Conservation (phyloP, 768 basidiomycete genomes). For the Coprinopsis cinerea region DNA sequence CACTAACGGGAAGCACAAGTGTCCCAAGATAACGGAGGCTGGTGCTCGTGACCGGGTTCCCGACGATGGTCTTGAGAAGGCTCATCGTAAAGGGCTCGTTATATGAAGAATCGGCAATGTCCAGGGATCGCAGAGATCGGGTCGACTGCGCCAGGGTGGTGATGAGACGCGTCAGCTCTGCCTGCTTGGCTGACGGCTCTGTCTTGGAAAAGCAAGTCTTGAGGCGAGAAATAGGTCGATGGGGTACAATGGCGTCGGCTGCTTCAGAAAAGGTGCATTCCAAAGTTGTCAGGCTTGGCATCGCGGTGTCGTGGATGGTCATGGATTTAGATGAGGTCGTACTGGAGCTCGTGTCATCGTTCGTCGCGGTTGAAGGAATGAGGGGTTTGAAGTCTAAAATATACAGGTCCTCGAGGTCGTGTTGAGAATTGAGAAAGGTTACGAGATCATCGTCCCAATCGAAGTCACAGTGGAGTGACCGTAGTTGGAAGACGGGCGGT, state of each 20-base stretch:
- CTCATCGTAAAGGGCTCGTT: slow-evolving; percentile 48
- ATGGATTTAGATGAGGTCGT: slow-evolving; percentile 13
- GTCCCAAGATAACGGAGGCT: slow-evolving; percentile 58
- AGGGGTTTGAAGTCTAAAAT: slow-evolving; percentile 38
- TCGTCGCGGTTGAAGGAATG: slow-evolving; percentile 22
- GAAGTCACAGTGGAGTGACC: slow-evolving; percentile 58
- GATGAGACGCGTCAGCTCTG: slow-evolving; percentile 46
- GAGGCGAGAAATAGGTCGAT: slow-evolving; percentile 52
- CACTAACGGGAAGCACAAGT: slow-evolving; percentile 55
- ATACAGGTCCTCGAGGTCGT: slow-evolving; percentile 42
- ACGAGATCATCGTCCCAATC: slow-evolving; percentile 56
- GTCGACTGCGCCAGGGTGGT: slow-evolving; percentile 41
- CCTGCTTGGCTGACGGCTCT: slow-evolving; percentile 40
- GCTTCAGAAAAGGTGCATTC: slow-evolving; percentile 70
- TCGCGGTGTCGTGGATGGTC: slow-evolving; percentile 24
- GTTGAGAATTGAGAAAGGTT: slow-evolving; percentile 45
- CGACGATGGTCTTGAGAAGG: slow-evolving; percentile 39
- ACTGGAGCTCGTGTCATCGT: slow-evolving; percentile 7
- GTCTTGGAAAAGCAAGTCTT: slow-evolving; percentile 65
- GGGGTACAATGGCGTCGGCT: slow-evolving; percentile 48
- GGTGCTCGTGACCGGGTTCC: slow-evolving; percentile 24
- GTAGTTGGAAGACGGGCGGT: slow-evolving; percentile 46
- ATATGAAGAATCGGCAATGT: slow-evolving; percentile 59
- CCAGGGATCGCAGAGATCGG: slow-evolving; percentile 42
- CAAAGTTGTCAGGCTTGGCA: slow-evolving; percentile 46